Evolutionary conservation across 2,329 filamentous ascomycete genomes (phyloP).

Genomic region (Cladophialophora psammophila): DNA sequence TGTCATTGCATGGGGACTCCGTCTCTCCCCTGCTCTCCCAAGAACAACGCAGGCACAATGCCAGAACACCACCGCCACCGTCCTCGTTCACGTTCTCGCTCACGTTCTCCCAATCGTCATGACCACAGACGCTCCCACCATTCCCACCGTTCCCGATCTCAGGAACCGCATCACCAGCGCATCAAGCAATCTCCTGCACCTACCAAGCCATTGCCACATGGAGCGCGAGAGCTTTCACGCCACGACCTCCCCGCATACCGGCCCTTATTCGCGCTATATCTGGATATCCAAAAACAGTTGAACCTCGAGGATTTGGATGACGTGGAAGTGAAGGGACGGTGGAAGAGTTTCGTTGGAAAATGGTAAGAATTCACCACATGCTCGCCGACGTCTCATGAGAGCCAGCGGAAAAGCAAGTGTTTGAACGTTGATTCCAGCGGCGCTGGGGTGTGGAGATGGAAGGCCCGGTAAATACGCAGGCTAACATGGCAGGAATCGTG

Average conservation of each 20-base stretch:
- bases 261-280: conserved; percentile 80
- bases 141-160: conserved; percentile 21
- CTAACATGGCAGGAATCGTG: conserved; percentile 71
- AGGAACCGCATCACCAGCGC: conserved; percentile 15
- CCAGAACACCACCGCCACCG: conserved; percentile 12
- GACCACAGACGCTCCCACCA: conserved; percentile 24
- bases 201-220: conserved; percentile 64
- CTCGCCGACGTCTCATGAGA: too few relatives aligned
- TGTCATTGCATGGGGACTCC: not conserved
- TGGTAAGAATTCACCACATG: conserved; percentile 66
- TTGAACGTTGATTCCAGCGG: not conserved
- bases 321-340: conserved; percentile 79
- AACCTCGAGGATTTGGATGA: conserved; percentile 73
- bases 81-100: conserved; percentile 21
- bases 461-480: not conserved
- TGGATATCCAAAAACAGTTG: conserved; percentile 85
- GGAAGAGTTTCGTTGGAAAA: conserved; percentile 90
- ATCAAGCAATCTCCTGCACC: not conserved
- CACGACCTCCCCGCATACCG: conserved; percentile 71
- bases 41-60: conserved; percentile 4
- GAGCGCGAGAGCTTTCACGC: conserved; percentile 71
- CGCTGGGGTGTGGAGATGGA: not conserved
- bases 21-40: not conserved
- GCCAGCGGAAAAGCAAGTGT: not conserved
- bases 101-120: conserved; percentile 33